Base-by-base conservation (phyloP, 2,329 filamentous ascomycete genomes). In the Botrytis fabae region DNA sequence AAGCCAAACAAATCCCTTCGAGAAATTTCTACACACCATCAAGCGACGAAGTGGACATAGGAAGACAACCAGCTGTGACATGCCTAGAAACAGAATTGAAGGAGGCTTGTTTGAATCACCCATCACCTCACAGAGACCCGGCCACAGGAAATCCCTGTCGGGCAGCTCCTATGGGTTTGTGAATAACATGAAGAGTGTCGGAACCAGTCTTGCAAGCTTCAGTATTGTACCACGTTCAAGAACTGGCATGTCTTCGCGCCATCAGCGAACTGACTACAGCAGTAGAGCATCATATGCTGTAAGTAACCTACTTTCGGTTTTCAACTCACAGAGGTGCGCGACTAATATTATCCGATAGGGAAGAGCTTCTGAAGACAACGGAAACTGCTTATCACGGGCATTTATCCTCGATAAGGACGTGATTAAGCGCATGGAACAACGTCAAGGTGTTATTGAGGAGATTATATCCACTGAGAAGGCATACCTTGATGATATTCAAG, bases 401-500 rank as follows among this genome's bases (percentile, higher is more conserved):
- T 76, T 80, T 8, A 78, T 82, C 16, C 75, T 90, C 18, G 94
- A 97, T 76, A 87, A 91, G 73, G 90, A 86, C 44, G 90, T 92
- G n/a, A 87, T 88, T 60, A 88, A 90, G 76, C 89, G 95, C 70
- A 89, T 93, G 2, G 82, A 92, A 32, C 92, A 94, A 78, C 89
- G 96, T 74, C 89, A 93, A 22, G 90, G 91, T 75, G 90, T 97
- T 57, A 83, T 98, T 51, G 93, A 96, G 80, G 96, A 98, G 82
- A 85, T 98, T 69, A 89, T 98, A 74, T 88, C 84, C 73, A 97
- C 95, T 0, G 96, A 98, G 81, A 92, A 96, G 80, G 90, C 91
- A 78, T 98, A 98, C 80, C 91, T 98, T 78, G 89, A 91, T 25
- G 95, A 97, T 78, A 83, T 98, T 73, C 93, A 93, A 78, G 94